A percentile compares a stretch with the other conserved stretches of the same genome.
phyloP scores from a whole-genome alignment of 768 basidiomycete genomes.

The Boletus rubescentipes region DNA sequence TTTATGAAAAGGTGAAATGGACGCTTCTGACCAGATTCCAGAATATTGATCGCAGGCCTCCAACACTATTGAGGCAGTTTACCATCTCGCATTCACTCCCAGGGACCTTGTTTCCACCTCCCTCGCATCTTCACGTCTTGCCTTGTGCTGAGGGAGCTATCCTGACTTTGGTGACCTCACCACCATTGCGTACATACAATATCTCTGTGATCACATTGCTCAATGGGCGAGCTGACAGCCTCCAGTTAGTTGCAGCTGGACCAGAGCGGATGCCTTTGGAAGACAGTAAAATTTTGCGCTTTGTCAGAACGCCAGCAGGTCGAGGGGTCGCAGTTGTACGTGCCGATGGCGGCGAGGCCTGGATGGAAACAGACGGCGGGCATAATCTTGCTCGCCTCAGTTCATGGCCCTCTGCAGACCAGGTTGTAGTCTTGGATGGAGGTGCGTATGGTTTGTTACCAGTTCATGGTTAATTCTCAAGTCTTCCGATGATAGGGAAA shows the following conservation, averaged over 20 bases:
- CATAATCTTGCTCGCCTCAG: constrained; percentile 46
- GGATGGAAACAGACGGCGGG: constrained; percentile 52
- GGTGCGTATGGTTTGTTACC: constrained; percentile 41
- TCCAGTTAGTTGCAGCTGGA: constrained; percentile 44
- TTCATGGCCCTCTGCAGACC: constrained; percentile 58
- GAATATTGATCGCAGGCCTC: constrained; percentile 90
- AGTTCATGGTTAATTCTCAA: background rate
- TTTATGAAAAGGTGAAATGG: background rate
- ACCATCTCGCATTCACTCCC: constrained; percentile 65
- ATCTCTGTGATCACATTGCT: constrained; percentile 63
- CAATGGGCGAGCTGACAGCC: constrained; percentile 52
- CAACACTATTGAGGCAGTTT: constrained; percentile 76
- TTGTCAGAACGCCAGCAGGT: constrained; percentile 80
- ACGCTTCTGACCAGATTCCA: constrained; percentile 30
- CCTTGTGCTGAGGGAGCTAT: constrained; percentile 43
- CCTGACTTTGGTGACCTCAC: constrained; percentile 62
- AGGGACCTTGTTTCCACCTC: constrained; percentile 45
- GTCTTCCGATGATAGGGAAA: constrained; percentile 41
- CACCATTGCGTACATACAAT: constrained; percentile 62
- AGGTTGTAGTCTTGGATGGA: constrained; percentile 66
- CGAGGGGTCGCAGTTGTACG: constrained; percentile 70
- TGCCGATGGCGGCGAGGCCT: constrained; percentile 59
- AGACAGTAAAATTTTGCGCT: constrained; percentile 53
- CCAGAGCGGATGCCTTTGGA: constrained; percentile 43
- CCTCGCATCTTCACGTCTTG: constrained; percentile 53